Conservation (phyloP, 495 filamentous ascomycete species). For the Penicillium arizonense region DNA sequence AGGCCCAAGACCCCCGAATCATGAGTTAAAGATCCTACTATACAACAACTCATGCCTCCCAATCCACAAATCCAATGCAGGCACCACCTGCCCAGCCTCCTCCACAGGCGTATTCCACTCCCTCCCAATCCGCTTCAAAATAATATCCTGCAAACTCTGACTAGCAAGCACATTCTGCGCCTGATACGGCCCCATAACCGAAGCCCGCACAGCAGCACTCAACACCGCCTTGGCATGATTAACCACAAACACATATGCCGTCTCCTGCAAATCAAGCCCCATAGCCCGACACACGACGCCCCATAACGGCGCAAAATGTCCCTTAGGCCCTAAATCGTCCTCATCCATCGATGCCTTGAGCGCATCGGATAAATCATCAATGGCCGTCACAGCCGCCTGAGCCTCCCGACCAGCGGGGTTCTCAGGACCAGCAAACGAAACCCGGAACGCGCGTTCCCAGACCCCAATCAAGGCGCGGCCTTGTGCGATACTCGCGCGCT, state of each 20-base stretch:
- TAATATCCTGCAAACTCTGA: conserved; percentile 55
- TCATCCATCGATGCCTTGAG: conserved; percentile 34
- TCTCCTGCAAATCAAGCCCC: conserved; percentile 58
- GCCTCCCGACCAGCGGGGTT: conserved; percentile 8
- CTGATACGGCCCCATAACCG: conserved; percentile 90
- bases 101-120: conserved; percentile 62
- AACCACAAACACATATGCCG: conserved; percentile 83
- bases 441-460: conserved; percentile 77
- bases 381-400: conserved; percentile 24
- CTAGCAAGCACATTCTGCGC: conserved; percentile 80
- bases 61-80: conserved; percentile 89
- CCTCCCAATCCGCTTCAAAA: conserved; percentile 58
- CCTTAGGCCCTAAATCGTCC: conserved; percentile 42
- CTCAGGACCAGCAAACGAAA: conserved; percentile 21
- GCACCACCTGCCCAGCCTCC: conserved; percentile 82
- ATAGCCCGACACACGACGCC: conserved; percentile 66
- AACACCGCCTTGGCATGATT: conserved; percentile 85
- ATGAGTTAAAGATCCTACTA: conserved; percentile 92
- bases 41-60: conserved; percentile 94
- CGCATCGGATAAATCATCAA: conserved; percentile 38
- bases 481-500: conserved; percentile 80
- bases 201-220: conserved; percentile 84
- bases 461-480: conserved; percentile 81
- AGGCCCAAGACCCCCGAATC: conserved; percentile 9
- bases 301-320: conserved; percentile 80